Percentiles rank a stretch among this genome's conserved stretches.
These are phyloP conservation scores for Annulohypoxylon bovei DNA, from an alignment of 495 filamentous ascomycete genomes.

Conservation along the genomic window DNA sequence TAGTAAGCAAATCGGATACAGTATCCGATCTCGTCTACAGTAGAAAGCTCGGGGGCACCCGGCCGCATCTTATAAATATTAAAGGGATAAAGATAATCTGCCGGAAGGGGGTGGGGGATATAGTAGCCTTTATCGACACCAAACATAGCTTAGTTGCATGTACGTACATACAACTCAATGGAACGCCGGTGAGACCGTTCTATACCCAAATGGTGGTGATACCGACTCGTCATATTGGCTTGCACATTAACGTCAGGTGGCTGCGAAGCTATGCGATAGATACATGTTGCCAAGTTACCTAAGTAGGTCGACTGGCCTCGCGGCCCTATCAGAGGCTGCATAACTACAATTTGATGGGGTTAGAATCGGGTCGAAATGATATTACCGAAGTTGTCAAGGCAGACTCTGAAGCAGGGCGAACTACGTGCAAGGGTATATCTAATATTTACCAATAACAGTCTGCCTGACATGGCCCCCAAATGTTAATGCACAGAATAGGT, in stretches of 20 bases:
- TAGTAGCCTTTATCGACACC: not conserved
- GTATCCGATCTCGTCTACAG: not conserved
- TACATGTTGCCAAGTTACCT: not conserved
- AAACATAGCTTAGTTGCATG: not conserved
- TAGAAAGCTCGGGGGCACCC: not conserved
- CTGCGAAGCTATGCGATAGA: constrained; percentile 4
- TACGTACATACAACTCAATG: not conserved
- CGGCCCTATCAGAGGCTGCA: constrained; percentile 5
- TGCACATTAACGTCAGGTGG: constrained; percentile 8
- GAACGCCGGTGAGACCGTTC: not conserved
- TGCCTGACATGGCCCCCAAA: not conserved
- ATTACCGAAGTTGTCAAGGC: not conserved
- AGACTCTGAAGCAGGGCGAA: constrained; percentile 18
- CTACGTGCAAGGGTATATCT: constrained; percentile 3
- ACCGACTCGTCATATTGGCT: not conserved
- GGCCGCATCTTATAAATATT: not conserved
- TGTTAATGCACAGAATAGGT: constrained; percentile 3
- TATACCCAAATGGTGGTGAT: constrained; percentile 1
- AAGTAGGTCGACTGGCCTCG: not conserved
- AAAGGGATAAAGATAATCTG: not conserved
- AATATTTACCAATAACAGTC: not conserved
- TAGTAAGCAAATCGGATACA: not conserved
- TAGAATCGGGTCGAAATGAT: not conserved
- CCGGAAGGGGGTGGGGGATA: not conserved
- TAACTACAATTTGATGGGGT: not conserved